Evolutionary conservation across 179 eudicot genomes (phyloP).

Genomic region (Beta macrorhiza): DNA sequence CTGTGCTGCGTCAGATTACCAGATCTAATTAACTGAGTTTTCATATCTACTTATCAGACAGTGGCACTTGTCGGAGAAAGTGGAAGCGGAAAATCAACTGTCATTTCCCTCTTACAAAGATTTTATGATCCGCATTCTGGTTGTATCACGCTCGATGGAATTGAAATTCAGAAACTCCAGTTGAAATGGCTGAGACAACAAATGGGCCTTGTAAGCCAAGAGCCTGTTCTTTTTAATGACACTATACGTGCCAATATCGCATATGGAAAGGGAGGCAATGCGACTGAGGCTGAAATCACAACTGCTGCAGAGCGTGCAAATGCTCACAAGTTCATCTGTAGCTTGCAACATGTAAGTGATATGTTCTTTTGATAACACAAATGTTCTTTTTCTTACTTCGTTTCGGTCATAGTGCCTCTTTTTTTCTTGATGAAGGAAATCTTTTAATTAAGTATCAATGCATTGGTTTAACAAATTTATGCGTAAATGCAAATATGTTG

Average conservation of each 20-base stretch:
- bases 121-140: conserved; percentile 25
- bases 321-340: conserved; percentile 29
- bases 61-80: conserved; percentile 29
- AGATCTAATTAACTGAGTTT: neutral
- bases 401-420: neutral
- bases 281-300: conserved; percentile 19
- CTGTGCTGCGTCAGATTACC: too few species aligned
- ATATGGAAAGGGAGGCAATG: conserved; percentile 22
- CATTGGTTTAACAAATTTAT: neutral
- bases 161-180: conserved; percentile 18
- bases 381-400: too few species aligned
- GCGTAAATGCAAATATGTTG: neutral
- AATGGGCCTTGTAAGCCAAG: conserved; percentile 32
- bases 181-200: conserved; percentile 24
- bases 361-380: neutral
- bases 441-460: neutral
- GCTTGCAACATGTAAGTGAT: conserved; percentile 18
- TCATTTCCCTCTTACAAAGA: conserved; percentile 20
- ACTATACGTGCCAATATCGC: conserved; percentile 30
- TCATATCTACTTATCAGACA: conserved; percentile 6
- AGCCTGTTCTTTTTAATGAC: conserved; percentile 29
- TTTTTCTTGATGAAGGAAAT: neutral
- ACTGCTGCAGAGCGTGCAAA: conserved; percentile 28
- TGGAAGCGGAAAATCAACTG: conserved; percentile 27
- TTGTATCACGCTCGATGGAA: conserved; percentile 24